Percentiles rank a stretch among this genome's conserved stretches.
Conservation (phyloP, 1,284 basidiomycete genomes). For the Moesziomyces antarcticus region DNA sequence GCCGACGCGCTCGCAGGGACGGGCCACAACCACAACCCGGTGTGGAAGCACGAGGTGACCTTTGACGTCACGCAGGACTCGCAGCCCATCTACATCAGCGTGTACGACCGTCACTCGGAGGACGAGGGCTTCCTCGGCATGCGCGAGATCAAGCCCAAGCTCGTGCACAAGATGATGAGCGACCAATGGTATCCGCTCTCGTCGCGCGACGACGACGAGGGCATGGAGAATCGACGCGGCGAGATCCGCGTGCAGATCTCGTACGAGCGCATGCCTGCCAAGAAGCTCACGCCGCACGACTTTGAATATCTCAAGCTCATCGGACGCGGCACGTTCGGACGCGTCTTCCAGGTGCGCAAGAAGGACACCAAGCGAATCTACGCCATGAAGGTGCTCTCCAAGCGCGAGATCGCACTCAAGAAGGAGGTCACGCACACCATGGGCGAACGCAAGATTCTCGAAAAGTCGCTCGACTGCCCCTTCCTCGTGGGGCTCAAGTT, state of each 20-base stretch:
- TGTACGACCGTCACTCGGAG: conserved; percentile 89
- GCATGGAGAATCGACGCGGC: conserved; percentile 70
- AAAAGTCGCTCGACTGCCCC: conserved; percentile 90
- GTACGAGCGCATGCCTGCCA: conserved; percentile 74
- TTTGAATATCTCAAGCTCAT: conserved; percentile 99
- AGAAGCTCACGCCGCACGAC: conserved; percentile 72
- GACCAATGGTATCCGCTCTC: conserved; percentile 96
- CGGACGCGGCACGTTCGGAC: conserved; percentile 96
- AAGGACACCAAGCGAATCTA: conserved; percentile 98
- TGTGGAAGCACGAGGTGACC: conserved; percentile 98
- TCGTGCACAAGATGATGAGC: conserved; percentile 90
- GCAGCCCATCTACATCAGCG: conserved; percentile 86
- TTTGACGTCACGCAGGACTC: conserved; percentile 89
- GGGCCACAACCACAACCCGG: conserved; percentile 80
- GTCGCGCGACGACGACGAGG: conserved; percentile 54
- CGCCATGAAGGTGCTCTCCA: conserved; percentile 99
- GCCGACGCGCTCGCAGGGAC: conserved; percentile 33
- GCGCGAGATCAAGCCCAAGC: conserved; percentile 87
- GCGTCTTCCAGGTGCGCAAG: conserved; percentile 97
- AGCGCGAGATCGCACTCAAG: conserved; percentile 98
- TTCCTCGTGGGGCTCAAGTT: conserved; percentile 99
- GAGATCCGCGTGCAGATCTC: conserved; percentile 95
- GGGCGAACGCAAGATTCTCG: conserved; percentile 97
- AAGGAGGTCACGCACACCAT: conserved; percentile 99
- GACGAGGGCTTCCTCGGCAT: conserved; percentile 89